phyloP scores from a whole-genome alignment of 73 alveolate species.

The Paramecium primaurelia region DNA sequence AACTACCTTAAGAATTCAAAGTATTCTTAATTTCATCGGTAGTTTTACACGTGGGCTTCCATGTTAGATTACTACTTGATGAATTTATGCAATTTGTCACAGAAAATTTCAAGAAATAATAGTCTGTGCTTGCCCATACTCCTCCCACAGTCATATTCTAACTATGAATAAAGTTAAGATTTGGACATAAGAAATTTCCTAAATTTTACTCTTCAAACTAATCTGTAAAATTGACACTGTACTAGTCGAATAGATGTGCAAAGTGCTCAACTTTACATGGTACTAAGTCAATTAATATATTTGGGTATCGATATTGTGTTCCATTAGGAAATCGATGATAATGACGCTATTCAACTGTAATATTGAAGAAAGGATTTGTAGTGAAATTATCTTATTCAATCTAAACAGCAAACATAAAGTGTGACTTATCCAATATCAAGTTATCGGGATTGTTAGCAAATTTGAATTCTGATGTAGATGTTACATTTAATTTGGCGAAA shows the following conservation, averaged over 20 bases:
- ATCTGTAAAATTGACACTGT: neutral
- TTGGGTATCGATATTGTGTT: neutral
- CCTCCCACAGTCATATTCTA: slow-evolving; percentile 21
- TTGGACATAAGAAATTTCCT: slow-evolving; percentile 47
- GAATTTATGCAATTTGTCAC: neutral
- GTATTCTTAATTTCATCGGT: neutral
- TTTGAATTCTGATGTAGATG: neutral
- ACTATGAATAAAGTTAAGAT: neutral
- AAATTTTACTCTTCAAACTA: neutral
- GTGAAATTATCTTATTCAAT: slow-evolving; percentile 1
- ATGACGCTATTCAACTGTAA: neutral
- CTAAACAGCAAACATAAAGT: slow-evolving; percentile 42
- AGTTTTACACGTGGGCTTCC: slow-evolving; percentile 56
- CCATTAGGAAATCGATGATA: slow-evolving; percentile 4
- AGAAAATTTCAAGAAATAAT: slow-evolving; percentile 15
- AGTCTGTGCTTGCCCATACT: neutral
- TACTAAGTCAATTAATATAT: slow-evolving; percentile 15
- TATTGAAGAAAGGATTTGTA: neutral
- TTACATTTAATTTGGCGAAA: neutral
- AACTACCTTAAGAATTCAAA: neutral
- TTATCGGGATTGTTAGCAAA: neutral
- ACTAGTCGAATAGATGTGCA: neutral
- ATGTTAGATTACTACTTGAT: neutral
- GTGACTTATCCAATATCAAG: neutral
- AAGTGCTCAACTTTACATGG: slow-evolving; percentile 38